phyloP scores from a whole-genome alignment of 192 early-diverging fungal species.

The Coemansia biformis region DNA sequence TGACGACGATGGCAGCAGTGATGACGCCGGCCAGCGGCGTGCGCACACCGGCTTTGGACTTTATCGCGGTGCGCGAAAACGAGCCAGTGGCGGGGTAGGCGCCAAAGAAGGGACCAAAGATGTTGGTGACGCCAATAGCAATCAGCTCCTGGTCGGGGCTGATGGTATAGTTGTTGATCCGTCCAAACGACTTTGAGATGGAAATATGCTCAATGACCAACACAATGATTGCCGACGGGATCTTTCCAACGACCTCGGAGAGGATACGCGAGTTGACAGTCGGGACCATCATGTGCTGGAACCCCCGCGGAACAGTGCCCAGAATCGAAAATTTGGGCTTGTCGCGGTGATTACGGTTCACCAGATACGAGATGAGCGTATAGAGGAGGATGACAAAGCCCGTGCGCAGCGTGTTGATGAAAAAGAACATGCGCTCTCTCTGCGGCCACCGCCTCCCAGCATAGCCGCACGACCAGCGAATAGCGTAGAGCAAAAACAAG shows the following conservation, averaged over 20 bases:
- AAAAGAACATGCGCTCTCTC: slow-evolving; percentile 52
- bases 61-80: slow-evolving; percentile 90
- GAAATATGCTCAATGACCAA: slow-evolving; percentile 87
- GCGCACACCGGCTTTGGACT: slow-evolving; percentile 78
- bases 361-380: slow-evolving; percentile 63
- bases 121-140: slow-evolving; percentile 83
- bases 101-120: slow-evolving; percentile 79
- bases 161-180: slow-evolving; percentile 76
- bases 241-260: slow-evolving; percentile 47
- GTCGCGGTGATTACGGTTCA: slow-evolving; percentile 55
- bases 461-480: slow-evolving; percentile 32
- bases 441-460: slow-evolving; percentile 48
- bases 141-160: slow-evolving; percentile 86
- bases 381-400: slow-evolving; percentile 71
- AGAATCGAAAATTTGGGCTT: slow-evolving; percentile 59
- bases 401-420: slow-evolving; percentile 66
- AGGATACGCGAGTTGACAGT: slow-evolving; percentile 51
- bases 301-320: slow-evolving; percentile 66
- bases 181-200: slow-evolving; percentile 82
- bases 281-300: slow-evolving; percentile 59
- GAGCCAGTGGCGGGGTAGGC: slow-evolving; percentile 88
- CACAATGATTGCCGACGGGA: slow-evolving; percentile 66
- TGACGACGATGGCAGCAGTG: slow-evolving; percentile 72
- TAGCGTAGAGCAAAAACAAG: slow-evolving; percentile 47
- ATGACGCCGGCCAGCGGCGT: slow-evolving; percentile 75